A percentile compares a stretch with the other conserved stretches of the same genome.
These are phyloP conservation scores for Hyaloscypha finlandica DNA, from an alignment of 495 filamentous ascomycete species.

Conservation along the genomic window DNA sequence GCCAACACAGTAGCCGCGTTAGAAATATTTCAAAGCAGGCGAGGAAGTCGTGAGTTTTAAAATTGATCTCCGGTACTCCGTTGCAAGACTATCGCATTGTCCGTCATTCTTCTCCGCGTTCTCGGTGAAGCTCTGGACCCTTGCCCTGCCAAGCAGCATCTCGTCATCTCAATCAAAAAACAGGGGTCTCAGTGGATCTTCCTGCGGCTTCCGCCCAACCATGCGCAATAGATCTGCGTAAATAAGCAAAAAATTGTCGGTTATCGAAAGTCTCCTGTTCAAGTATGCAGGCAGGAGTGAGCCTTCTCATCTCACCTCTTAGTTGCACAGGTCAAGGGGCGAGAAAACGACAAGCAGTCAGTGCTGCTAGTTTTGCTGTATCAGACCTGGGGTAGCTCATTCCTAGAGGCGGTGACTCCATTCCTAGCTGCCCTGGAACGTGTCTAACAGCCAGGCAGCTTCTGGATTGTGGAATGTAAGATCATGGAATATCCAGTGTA, in stretches of 20 bases:
- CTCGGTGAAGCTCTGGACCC: not conserved
- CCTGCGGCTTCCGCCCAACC: not conserved
- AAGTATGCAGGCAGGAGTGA: not conserved
- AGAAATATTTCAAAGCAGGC: no score
- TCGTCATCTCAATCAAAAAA: not conserved
- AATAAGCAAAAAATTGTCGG: no score
- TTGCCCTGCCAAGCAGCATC: not conserved
- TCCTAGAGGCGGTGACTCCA: not conserved
- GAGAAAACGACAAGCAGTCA: no score
- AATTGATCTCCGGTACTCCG: no score
- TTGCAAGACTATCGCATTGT: not conserved
- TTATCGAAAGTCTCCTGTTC: no score
- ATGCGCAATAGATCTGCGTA: not conserved
- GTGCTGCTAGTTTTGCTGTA: not conserved
- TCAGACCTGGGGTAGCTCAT: not conserved
- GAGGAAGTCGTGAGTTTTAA: no score
- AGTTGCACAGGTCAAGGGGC: not conserved
- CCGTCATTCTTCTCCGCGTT: not conserved
- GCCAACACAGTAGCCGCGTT: no score
- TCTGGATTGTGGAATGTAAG: no score
- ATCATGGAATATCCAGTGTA: no score
- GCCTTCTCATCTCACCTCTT: not conserved
- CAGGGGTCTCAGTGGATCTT: not conserved
- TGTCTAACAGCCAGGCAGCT: no score
- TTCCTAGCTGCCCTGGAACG: not conserved